phyloP scores from a whole-genome alignment of 495 filamentous ascomycete species.

The Friedmanniomyces simplex region DNA sequence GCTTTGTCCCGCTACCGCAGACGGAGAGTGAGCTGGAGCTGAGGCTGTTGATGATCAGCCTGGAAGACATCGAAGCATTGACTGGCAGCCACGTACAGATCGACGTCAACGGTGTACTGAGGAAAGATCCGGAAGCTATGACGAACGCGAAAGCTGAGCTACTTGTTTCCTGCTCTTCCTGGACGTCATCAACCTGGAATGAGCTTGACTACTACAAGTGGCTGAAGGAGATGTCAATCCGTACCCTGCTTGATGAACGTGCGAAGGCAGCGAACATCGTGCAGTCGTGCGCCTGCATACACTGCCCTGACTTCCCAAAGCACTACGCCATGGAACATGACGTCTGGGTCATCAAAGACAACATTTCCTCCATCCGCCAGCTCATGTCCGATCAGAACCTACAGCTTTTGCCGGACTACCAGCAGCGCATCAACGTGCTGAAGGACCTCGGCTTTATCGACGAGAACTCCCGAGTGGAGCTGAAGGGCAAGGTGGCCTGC shows the following conservation, averaged over 20 bases:
- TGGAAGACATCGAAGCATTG: conserved; percentile 69
- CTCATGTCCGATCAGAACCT: conserved; percentile 94
- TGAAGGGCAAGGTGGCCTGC: conserved; percentile 97
- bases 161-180: conserved; percentile 50
- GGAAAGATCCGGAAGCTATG: conserved; percentile 26
- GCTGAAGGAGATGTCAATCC: conserved; percentile 66
- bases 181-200: conserved; percentile 66
- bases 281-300: conserved; percentile 45
- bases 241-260: conserved; percentile 62
- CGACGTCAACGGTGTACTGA: conserved; percentile 25
- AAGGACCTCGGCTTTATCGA: conserved; percentile 88
- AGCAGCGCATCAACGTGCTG: conserved; percentile 84
- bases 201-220: conserved; percentile 66
- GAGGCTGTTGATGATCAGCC: conserved; percentile 53
- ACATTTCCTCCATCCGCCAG: conserved; percentile 72
- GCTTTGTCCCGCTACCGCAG: conserved; percentile 49
- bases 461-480: conserved; percentile 65
- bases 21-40: conserved; percentile 44
- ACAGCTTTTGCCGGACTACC: conserved; percentile 93
- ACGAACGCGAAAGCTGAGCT: conserved; percentile 52
- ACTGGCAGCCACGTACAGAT: conserved; percentile 50
- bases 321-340: conserved; percentile 93
- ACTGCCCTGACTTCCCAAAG: conserved; percentile 68
- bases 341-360: conserved; percentile 86
- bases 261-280: conserved; percentile 48